phyloP scores from a whole-genome alignment of 495 filamentous ascomycete genomes.

The Hypoxylon rickii region DNA sequence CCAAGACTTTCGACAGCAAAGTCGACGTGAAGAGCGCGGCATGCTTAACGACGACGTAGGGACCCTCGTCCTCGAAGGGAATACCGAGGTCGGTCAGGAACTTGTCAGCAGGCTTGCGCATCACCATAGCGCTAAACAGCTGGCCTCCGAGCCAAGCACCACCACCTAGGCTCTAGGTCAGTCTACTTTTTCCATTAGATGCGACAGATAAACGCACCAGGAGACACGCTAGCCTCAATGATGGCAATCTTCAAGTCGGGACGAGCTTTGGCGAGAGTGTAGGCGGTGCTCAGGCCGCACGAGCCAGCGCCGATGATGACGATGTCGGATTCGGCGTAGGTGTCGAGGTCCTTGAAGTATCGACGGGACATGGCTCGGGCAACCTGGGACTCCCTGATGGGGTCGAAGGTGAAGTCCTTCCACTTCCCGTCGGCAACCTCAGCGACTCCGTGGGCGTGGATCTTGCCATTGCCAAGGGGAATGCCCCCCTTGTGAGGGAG shows the following conservation, averaged over 20 bases:
- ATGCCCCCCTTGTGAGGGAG: conserved; percentile 43
- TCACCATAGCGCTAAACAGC: conserved; percentile 90
- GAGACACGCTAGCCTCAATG: conserved; percentile 83
- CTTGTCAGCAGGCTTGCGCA: conserved; percentile 85
- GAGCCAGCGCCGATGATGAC: conserved; percentile 90
- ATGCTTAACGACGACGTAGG: conserved; percentile 91
- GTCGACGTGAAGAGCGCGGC: conserved; percentile 90
- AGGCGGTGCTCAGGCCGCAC: conserved; percentile 82
- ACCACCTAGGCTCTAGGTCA: conserved; percentile 57
- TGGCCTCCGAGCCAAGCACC: conserved; percentile 93
- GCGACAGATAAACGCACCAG: conserved; percentile 52
- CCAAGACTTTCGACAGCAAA: conserved; percentile 75
- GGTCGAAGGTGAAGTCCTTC: conserved; percentile 78
- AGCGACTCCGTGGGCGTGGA: conserved; percentile 46
- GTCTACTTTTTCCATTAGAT: not conserved
- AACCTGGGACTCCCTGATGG: conserved; percentile 88
- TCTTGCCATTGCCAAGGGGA: conserved; percentile 46
- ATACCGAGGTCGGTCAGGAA: conserved; percentile 81
- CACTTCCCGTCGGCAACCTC: conserved; percentile 69
- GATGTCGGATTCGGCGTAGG: conserved; percentile 87
- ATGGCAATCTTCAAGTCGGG: conserved; percentile 91
- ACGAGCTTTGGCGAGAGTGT: conserved; percentile 79
- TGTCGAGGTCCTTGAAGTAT: conserved; percentile 88
- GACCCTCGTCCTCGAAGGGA: conserved; percentile 84
- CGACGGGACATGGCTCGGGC: conserved; percentile 89